These are phyloP conservation scores for Globisporangium lucens DNA, from an alignment of 352 stramenopile species.

Conservation along the genomic window DNA sequence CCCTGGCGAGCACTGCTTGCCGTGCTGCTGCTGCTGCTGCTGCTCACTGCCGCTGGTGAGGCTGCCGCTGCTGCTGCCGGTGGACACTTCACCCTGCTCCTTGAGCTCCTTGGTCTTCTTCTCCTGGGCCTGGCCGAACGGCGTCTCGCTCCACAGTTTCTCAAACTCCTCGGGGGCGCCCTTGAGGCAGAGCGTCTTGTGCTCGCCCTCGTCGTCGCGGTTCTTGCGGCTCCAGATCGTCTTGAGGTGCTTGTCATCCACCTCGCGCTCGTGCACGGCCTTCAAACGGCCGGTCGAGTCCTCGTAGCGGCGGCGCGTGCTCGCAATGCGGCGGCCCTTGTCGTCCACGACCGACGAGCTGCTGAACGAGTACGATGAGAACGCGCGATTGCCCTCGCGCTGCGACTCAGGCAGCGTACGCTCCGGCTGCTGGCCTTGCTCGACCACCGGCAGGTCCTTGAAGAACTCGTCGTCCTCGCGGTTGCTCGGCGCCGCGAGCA, in stretches of 20 bases:
- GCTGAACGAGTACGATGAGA: slow-evolving; percentile 78
- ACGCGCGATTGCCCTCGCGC: slow-evolving; percentile 31
- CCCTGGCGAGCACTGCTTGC: neutral
- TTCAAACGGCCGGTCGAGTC: slow-evolving; percentile 80
- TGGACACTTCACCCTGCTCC: slow-evolving; percentile 27
- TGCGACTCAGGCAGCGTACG: slow-evolving; percentile 20
- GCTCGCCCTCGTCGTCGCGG: slow-evolving; percentile 60
- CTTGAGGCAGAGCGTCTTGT: slow-evolving; percentile 58
- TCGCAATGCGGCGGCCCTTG: slow-evolving; percentile 55
- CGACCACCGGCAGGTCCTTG: slow-evolving; percentile 53
- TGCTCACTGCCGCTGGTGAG: neutral
- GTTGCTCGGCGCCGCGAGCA: slow-evolving; percentile 8
- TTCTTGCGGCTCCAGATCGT: slow-evolving; percentile 69
- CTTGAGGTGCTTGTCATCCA: slow-evolving; percentile 57
- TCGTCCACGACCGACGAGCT: slow-evolving; percentile 73
- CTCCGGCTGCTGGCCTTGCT: slow-evolving; percentile 26
- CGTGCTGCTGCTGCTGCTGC: neutral
- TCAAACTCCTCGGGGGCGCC: slow-evolving; percentile 67
- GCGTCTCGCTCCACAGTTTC: slow-evolving; percentile 63
- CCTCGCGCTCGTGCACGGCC: slow-evolving; percentile 76
- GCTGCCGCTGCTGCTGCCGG: neutral
- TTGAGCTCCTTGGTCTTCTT: slow-evolving; percentile 61
- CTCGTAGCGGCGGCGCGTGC: slow-evolving; percentile 78
- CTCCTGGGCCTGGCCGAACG: slow-evolving; percentile 62
- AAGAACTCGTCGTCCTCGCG: slow-evolving; percentile 69